Base-by-base conservation (phyloP, 768 basidiomycete species). In the Pilatotrama ljubarskyi region DNA sequence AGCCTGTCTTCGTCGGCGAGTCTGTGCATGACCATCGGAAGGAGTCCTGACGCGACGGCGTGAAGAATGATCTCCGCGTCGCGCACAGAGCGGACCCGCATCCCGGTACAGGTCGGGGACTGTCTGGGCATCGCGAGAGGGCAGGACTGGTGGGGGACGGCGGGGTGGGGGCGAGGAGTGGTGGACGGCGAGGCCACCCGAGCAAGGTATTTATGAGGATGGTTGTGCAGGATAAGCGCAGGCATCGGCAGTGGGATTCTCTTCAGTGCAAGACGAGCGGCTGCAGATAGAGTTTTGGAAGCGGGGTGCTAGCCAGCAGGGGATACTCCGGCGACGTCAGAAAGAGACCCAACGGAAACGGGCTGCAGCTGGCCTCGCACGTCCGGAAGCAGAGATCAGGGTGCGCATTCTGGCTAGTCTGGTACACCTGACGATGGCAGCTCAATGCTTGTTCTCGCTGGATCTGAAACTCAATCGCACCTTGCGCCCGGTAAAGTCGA, bases 41-140 rank as follows among this genome's bases (percentile, higher is more conserved):
- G 71, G 7, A 66, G 54, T 17, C 67, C 63, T 29, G 68, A 55
- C 14, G 64, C 55, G 43, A 77, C 77, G 43, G 75, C 77, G 55
- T 76, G 76, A 58, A 77, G 75, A 59, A 78, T 67, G 62, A 74
- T 67, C 58, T 75, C 72, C 0, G 77, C 77, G 59, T 77, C 76
- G 22, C 67, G 66, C 36, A 72, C 69, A 49, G 68, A 70, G 47
- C 74, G 72, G 49, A 78, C 65, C 66, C 74, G 76, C 46, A 75
- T 64, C 50, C 67, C 67, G 41, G 69, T 69, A 64, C 66, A 73
- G 11, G 76, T 77, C 18, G 76, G 76, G 36, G 52, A 58, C 64
- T 77, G 76, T 66, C 71, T 74, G 48, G 51, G 66, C 55, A 61
- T 62, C 40, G 35, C 43, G 53, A 40, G 55, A 36, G 60, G 43